These are phyloP conservation scores for Arbutus unedo DNA, from an alignment of 148 eudicot genomes.

Conservation along the genomic window DNA sequence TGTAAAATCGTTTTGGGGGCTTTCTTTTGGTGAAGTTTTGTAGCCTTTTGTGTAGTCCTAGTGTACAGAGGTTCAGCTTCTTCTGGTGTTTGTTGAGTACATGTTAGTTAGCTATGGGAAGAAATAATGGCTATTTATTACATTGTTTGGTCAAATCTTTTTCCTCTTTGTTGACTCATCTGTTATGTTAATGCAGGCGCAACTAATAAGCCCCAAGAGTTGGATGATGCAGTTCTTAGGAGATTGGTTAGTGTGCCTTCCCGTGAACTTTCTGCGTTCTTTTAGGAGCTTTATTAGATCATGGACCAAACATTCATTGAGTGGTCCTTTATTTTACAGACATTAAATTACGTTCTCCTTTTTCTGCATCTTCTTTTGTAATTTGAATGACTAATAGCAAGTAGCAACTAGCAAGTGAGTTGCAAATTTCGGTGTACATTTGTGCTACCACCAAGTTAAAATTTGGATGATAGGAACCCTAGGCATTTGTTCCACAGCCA, in stretches of 20 bases:
- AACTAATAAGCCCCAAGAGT: slow-evolving; percentile 94
- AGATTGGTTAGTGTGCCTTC: slow-evolving; percentile 63
- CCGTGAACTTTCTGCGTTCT: background rate
- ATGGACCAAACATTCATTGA: background rate
- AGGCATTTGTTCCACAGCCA: background rate
- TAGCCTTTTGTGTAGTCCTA: too few relatives aligned
- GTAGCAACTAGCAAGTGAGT: background rate
- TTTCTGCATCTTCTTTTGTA: background rate
- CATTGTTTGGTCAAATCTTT: background rate
- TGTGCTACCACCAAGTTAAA: background rate
- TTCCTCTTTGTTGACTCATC: slow-evolving; percentile 3
- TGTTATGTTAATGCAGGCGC: slow-evolving; percentile 60
- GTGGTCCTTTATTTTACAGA: background rate
- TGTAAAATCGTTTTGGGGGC: background rate
- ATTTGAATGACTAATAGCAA: background rate
- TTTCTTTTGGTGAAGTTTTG: background rate
- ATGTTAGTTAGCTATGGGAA: background rate
- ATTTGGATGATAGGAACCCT: background rate
- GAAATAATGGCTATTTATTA: background rate
- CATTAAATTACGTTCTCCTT: background rate
- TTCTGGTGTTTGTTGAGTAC: background rate
- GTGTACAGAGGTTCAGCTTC: background rate
- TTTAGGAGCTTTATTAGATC: background rate
- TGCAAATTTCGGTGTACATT: background rate
- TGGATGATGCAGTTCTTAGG: slow-evolving; percentile 97